Percentiles rank a stretch among this genome's conserved stretches.
These are phyloP conservation scores for Raphanus hybrid DNA, from an alignment of 441 rosid genomes.

Conservation along the genomic window DNA sequence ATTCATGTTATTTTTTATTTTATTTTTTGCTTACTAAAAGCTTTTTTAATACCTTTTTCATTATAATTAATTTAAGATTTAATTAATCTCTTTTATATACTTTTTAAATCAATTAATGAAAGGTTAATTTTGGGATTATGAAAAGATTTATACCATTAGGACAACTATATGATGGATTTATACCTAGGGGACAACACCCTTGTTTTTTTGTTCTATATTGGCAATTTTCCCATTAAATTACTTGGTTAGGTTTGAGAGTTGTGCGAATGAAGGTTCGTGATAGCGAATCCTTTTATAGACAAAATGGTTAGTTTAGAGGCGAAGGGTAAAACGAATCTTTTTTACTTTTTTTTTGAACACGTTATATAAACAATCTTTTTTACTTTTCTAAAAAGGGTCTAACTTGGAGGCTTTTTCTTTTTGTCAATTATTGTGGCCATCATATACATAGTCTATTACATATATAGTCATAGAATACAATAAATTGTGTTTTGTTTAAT, in stretches of 20 bases:
- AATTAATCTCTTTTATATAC: no score
- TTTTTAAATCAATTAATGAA: no score
- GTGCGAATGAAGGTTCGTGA: slow-evolving; percentile 10
- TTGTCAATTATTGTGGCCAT: background rate
- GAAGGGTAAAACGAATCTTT: background rate
- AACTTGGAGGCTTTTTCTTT: background rate
- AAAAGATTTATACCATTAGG: no score
- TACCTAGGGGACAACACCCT: no score
- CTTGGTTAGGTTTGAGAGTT: background rate
- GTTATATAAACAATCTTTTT: background rate
- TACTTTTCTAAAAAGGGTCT: background rate
- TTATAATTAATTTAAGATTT: no score
- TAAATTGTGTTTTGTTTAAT: background rate
- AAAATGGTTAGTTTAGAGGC: background rate
- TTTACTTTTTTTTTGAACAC: background rate
- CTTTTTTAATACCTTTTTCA: no score
- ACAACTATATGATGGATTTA: no score
- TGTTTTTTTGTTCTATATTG: no score
- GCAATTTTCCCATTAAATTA: no score
- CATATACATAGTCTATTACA: background rate
- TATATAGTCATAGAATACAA: background rate
- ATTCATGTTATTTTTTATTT: no score
- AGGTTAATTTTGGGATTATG: no score
- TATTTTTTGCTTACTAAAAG: no score
- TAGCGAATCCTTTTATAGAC: slow-evolving; percentile 17